phyloP scores from a whole-genome alignment of 176 grass and related monocot species.

The Ananas comosus region DNA sequence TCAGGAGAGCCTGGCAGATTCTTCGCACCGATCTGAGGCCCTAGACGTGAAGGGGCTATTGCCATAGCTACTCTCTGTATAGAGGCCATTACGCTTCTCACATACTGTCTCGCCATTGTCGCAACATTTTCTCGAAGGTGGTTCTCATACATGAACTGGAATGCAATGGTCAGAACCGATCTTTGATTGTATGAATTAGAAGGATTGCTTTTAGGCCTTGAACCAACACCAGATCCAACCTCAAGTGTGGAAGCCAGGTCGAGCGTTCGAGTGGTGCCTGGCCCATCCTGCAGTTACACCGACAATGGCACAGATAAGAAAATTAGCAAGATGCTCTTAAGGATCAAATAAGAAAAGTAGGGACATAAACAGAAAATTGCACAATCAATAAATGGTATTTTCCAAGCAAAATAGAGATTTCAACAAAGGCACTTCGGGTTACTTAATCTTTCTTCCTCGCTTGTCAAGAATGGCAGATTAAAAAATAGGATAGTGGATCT shows the following conservation, averaged over 20 bases:
- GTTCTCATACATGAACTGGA: constrained; percentile 94
- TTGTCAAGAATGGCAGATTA: too few relatives aligned
- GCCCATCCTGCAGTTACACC: constrained; percentile 37
- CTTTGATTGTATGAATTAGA: constrained; percentile 39
- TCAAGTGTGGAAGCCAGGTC: constrained; percentile 92
- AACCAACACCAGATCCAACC: constrained; percentile 59
- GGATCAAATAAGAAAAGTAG: background rate
- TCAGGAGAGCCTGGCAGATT: constrained; percentile 63
- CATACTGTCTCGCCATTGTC: constrained; percentile 86
- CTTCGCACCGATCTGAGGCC: constrained; percentile 53
- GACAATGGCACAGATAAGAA: background rate
- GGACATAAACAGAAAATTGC: background rate
- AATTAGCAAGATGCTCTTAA: background rate
- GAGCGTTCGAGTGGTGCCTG: constrained; percentile 63
- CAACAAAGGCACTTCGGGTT: too few relatives aligned
- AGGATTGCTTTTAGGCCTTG: constrained; percentile 48
- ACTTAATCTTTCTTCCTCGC: too few relatives aligned
- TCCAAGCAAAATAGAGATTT: too few relatives aligned
- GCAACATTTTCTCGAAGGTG: constrained; percentile 84
- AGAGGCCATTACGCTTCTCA: constrained; percentile 78
- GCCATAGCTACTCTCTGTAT: constrained; percentile 96
- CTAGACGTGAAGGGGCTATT: constrained; percentile 61
- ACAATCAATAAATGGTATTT: too few relatives aligned
- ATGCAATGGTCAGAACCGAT: constrained; percentile 92
- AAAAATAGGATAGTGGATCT: too few relatives aligned